Conservation (phyloP, 495 filamentous ascomycete genomes). For the Talaromyces nanjingensis region DNA sequence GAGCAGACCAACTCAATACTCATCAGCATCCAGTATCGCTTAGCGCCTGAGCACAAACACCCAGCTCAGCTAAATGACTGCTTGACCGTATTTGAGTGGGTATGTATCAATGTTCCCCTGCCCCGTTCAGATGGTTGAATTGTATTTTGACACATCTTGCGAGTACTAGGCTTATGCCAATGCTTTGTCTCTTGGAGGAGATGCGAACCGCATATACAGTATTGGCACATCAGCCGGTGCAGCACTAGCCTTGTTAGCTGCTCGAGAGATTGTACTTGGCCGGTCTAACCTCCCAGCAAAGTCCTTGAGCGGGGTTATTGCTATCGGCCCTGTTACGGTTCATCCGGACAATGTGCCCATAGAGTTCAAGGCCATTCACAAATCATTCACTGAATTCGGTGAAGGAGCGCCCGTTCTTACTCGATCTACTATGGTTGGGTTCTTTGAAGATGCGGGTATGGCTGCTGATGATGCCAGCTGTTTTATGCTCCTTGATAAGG, state of each 20-base stretch:
- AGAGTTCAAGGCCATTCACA: neutral
- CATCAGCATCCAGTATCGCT: slow-evolving; percentile 22
- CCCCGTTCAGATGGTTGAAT: neutral
- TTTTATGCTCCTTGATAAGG: neutral
- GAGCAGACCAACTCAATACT: slow-evolving; percentile 17
- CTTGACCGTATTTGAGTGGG: neutral
- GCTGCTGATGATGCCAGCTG: neutral
- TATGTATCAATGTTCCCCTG: neutral
- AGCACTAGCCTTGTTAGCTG: neutral
- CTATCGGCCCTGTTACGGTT: neutral
- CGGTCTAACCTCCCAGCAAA: neutral
- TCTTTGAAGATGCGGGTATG: neutral
- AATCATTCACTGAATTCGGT: neutral
- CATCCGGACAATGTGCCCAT: neutral
- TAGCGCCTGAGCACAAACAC: slow-evolving; percentile 19
- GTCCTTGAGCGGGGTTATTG: neutral
- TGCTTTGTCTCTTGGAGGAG: neutral
- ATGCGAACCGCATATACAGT: neutral
- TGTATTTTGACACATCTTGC: neutral
- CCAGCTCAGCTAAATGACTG: slow-evolving; percentile 19
- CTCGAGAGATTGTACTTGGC: neutral
- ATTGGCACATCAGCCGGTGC: neutral
- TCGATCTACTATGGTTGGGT: neutral
- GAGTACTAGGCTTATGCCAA: neutral
- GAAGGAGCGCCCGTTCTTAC: neutral